A percentile compares a stretch with the other conserved stretches of the same genome.
phyloP scores from a whole-genome alignment of 225 moss, liverwort and hornwort genomes.

The Sphagnum contortum region DNA sequence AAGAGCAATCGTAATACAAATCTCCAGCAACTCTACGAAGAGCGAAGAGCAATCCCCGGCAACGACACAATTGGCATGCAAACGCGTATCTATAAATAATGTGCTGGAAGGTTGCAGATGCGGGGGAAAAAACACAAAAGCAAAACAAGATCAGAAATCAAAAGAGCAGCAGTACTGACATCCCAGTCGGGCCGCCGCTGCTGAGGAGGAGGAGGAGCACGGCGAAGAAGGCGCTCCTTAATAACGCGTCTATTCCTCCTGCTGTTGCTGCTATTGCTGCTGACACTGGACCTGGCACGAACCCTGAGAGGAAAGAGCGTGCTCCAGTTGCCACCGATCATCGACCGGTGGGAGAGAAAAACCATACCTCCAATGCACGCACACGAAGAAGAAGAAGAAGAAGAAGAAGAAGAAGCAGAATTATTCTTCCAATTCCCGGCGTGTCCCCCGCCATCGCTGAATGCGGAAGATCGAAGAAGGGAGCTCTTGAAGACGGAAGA shows the following conservation, averaged over 20 bases:
- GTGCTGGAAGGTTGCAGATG: too few relatives aligned
- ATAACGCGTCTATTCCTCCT: background rate
- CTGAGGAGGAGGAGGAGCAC: background rate
- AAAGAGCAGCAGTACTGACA: background rate
- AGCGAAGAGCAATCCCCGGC: background rate
- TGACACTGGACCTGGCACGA: background rate
- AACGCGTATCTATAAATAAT: too few relatives aligned
- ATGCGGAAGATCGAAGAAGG: too few relatives aligned
- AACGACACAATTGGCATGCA: background rate
- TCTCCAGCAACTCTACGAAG: background rate
- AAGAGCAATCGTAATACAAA: background rate
- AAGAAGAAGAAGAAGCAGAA: too few relatives aligned
- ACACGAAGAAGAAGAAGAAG: too few relatives aligned
- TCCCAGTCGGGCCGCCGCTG: conserved; percentile 1
- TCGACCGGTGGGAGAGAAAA: background rate
- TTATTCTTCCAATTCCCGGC: too few relatives aligned
- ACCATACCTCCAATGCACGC: background rate
- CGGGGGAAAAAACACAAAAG: too few relatives aligned
- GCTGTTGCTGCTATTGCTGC: background rate
- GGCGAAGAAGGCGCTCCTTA: too few relatives aligned
- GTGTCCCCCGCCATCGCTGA: too few relatives aligned
- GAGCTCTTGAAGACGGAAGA: too few relatives aligned
- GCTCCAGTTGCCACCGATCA: conserved; percentile 1
- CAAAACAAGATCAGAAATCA: too few relatives aligned
- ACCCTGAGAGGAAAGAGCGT: background rate